These are phyloP conservation scores for Singerocomus inundabilis DNA, from an alignment of 1,284 basidiomycete species.

Conservation along the genomic window DNA sequence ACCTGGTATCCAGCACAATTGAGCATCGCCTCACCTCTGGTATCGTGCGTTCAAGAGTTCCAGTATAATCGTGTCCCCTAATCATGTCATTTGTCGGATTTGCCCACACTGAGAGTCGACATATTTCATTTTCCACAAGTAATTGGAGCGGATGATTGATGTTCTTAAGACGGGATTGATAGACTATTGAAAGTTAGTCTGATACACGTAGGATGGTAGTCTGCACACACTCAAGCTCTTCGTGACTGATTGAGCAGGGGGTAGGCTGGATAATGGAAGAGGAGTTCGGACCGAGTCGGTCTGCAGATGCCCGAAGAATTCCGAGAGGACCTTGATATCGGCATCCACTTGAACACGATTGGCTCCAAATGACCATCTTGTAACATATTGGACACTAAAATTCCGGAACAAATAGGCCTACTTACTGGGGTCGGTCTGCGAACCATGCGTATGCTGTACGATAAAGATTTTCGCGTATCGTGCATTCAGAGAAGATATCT, in stretches of 20 bases:
- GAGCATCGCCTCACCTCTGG: slow-evolving; percentile 49
- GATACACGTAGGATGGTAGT: neutral
- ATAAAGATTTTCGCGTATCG: slow-evolving; percentile 78
- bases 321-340: slow-evolving; percentile 84
- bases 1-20: slow-evolving; percentile 1
- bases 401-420: slow-evolving; percentile 6
- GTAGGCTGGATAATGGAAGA: slow-evolving; percentile 69
- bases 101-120: slow-evolving; percentile 84
- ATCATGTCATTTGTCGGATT: slow-evolving; percentile 82
- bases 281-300: slow-evolving; percentile 70
- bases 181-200: slow-evolving; percentile 43
- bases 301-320: slow-evolving; percentile 79
- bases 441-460: slow-evolving; percentile 90
- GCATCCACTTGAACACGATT: slow-evolving; percentile 87
- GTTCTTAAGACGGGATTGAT: slow-evolving; percentile 55
- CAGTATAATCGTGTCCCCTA: slow-evolving; percentile 61
- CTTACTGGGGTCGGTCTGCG: slow-evolving; percentile 82
- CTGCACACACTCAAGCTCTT: slow-evolving; percentile 45
- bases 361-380: slow-evolving; percentile 92
- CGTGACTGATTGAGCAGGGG: slow-evolving; percentile 47
- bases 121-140: slow-evolving; percentile 89
- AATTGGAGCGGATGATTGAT: slow-evolving; percentile 75
- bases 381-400: slow-evolving; percentile 4
- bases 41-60: slow-evolving; percentile 57
- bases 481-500: slow-evolving; percentile 81